These are phyloP conservation scores for Starmerella tilneyi DNA, from an alignment of 805 yeast genomes.

Conservation along the genomic window DNA sequence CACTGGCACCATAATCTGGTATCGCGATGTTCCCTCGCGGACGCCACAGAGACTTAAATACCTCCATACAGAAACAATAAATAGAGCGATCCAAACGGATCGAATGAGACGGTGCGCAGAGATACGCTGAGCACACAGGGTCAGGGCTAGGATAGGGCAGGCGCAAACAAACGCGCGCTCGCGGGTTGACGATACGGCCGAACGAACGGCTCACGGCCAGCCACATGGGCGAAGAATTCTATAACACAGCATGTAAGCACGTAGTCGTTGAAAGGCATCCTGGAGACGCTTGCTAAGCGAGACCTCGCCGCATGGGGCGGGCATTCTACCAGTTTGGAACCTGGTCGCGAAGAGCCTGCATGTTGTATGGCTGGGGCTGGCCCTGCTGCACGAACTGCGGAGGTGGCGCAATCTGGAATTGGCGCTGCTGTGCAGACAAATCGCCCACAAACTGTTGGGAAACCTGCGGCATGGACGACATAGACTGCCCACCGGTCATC, in stretches of 20 bases:
- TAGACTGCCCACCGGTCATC: not conserved
- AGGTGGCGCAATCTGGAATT: conserved; percentile 13
- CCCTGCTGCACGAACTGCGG: conserved; percentile 13
- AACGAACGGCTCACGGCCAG: no score
- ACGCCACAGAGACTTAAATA: conserved; percentile 33
- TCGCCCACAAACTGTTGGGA: conserved; percentile 1
- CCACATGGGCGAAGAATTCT: no score
- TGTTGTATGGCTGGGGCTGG: conserved; percentile 15
- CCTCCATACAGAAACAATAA: conserved; percentile 22
- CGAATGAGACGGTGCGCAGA: not conserved
- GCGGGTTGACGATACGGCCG: no score
- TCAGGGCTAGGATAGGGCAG: no score
- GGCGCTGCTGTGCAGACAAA: not conserved
- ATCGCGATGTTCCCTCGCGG: conserved; percentile 34
- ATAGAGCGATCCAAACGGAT: not conserved
- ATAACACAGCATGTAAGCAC: no score
- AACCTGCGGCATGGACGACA: not conserved
- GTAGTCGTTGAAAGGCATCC: no score
- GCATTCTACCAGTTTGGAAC: conserved; percentile 20
- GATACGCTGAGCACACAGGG: conserved; percentile 4
- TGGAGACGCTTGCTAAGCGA: no score
- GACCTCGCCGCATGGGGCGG: no score
- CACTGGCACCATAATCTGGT: conserved; percentile 43
- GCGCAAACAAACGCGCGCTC: no score
- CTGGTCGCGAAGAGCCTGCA: conserved; percentile 20